These are phyloP conservation scores for Colletotrichum aenigma DNA, from an alignment of 2,329 filamentous ascomycete species.

Conservation along the genomic window DNA sequence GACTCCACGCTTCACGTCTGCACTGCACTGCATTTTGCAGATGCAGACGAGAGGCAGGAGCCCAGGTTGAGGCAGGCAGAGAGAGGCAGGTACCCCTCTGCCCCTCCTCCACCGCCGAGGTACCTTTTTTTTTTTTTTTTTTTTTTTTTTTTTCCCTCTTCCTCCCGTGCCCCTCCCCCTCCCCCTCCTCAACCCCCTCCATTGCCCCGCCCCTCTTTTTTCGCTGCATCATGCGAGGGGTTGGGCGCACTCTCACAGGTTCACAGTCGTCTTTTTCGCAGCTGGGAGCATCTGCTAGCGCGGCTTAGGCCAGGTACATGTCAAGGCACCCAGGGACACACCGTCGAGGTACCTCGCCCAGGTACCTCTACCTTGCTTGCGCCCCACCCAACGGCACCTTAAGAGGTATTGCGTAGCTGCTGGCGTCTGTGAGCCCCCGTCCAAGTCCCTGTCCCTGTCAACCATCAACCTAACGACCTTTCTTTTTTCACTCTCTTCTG, in stretches of 20 bases:
- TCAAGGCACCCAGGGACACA: neutral
- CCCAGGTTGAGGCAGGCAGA: neutral
- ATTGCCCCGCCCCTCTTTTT: conserved; percentile 9
- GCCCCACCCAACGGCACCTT: neutral
- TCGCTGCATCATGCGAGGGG: conserved; percentile 14
- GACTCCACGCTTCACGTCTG: neutral
- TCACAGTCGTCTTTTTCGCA: neutral
- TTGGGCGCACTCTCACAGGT: neutral
- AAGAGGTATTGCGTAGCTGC: neutral
- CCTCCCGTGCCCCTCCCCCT: conserved; percentile 1
- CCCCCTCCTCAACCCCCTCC: neutral
- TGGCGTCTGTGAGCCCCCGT: neutral
- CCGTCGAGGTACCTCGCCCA: neutral
- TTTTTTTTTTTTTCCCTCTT: neutral
- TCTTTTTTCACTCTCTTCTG: neutral
- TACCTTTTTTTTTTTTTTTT: neutral
- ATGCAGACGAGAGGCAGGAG: neutral
- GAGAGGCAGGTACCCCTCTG: neutral
- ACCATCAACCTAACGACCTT: neutral
- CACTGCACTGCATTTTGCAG: neutral
- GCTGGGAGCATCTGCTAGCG: neutral
- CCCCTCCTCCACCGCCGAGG: neutral
- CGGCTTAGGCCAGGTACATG: neutral
- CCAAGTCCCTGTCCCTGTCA: neutral
- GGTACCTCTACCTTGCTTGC: neutral